Evolutionary conservation across 805 yeast species (phyloP).

Genomic region (Pichia cabralensis): DNA sequence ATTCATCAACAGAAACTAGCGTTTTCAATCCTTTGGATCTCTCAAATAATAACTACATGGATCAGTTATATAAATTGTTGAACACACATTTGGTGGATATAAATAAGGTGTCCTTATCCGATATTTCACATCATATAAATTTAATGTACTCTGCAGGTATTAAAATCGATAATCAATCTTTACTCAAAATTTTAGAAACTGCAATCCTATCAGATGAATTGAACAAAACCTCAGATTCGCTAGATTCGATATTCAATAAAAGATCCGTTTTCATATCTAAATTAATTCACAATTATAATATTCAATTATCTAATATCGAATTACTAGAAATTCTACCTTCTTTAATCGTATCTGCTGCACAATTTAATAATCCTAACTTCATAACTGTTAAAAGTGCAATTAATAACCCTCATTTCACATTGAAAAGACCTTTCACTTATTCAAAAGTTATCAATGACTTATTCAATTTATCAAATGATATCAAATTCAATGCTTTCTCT

Average conservation of each 20-base stretch:
- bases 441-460: slow-evolving; percentile 6
- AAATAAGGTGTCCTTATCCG: slow-evolving; percentile 11
- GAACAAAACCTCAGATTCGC: slow-evolving; percentile 3
- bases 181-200: slow-evolving; percentile 14
- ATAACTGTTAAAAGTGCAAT: slow-evolving; percentile 10
- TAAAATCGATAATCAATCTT: slow-evolving; percentile 14
- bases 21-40: slow-evolving; percentile 10
- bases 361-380: slow-evolving; percentile 18
- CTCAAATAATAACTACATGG: slow-evolving; percentile 11
- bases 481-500: not conserved
- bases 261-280: slow-evolving; percentile 10
- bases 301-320: slow-evolving; percentile 12
- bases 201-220: slow-evolving; percentile 23
- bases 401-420: not conserved
- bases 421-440: slow-evolving; percentile 2
- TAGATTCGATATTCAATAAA: slow-evolving; percentile 17
- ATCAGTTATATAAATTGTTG: slow-evolving; percentile 13
- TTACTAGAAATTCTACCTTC: slow-evolving; percentile 18
- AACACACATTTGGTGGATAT: slow-evolving; percentile 16
- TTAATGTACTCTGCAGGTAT: slow-evolving; percentile 23
- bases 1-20: slow-evolving; percentile 22
- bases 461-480: slow-evolving; percentile 1
- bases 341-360: slow-evolving; percentile 20
- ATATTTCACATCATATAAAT: slow-evolving; percentile 16
- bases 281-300: slow-evolving; percentile 16